These are phyloP conservation scores for Furculomyces boomerangus DNA, from an alignment of 371 early-diverging fungal species.

Conservation along the genomic window DNA sequence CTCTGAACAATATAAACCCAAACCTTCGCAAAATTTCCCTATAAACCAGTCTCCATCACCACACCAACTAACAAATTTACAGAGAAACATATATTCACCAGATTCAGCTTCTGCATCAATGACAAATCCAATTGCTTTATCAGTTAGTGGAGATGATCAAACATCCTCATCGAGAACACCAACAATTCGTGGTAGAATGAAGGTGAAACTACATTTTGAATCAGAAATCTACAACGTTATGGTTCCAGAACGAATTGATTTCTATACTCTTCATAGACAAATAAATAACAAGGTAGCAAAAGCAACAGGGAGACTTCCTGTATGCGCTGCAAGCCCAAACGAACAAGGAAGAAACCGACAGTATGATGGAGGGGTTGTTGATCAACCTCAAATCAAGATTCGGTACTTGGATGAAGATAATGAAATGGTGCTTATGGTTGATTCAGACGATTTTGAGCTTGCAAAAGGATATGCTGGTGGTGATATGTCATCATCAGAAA, in stretches of 20 bases:
- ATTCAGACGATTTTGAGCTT: slow-evolving; percentile 79
- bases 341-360: neutral
- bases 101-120: neutral
- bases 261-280: slow-evolving; percentile 34
- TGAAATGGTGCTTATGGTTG: slow-evolving; percentile 69
- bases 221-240: slow-evolving; percentile 51
- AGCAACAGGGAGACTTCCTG: neutral
- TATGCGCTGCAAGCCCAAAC: neutral
- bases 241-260: slow-evolving; percentile 33
- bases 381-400: slow-evolving; percentile 26
- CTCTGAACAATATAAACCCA: neutral
- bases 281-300: slow-evolving; percentile 47
- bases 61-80: neutral
- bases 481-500: slow-evolving; percentile 23
- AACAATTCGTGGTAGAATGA: slow-evolving; percentile 28
- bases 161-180: no score
- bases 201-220: slow-evolving; percentile 60
- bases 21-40: neutral
- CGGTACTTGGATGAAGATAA: slow-evolving; percentile 81
- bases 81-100: neutral
- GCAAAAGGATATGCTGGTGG: slow-evolving; percentile 43
- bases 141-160: no score
- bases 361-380: neutral
- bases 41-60: slow-evolving; percentile 4
- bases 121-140: neutral